Percentiles rank a stretch among this genome's conserved stretches.
Conservation (phyloP, 805 yeast genomes). For the Ogataea paradorogensis region DNA sequence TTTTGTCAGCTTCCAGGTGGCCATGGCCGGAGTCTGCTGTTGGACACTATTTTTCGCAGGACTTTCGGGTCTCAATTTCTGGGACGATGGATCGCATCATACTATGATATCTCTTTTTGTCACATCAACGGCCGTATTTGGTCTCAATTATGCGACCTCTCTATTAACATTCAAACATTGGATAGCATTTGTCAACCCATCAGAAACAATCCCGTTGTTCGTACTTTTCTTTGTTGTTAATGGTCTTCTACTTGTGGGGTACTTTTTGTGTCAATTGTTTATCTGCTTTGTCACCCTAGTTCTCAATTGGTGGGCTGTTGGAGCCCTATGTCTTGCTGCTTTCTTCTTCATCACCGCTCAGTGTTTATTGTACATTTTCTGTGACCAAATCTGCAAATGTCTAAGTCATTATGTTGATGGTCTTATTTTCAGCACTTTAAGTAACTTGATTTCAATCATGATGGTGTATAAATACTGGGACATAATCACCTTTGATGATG, state of each 20-base stretch:
- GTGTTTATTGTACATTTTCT: constrained; percentile 66
- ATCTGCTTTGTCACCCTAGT: constrained; percentile 65
- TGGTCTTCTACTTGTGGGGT: constrained; percentile 59
- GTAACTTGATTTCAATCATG: constrained; percentile 82
- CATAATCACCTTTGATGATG: constrained; percentile 89
- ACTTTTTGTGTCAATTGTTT: constrained; percentile 63
- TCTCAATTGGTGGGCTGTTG: constrained; percentile 79
- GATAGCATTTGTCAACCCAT: constrained; percentile 45
- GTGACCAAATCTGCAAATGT: constrained; percentile 60
- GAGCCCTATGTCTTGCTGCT: constrained; percentile 70
- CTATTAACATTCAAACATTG: constrained; percentile 72
- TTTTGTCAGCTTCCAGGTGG: constrained; percentile 80
- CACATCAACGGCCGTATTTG: constrained; percentile 55
- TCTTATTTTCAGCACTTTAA: constrained; percentile 73
- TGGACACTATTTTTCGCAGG: constrained; percentile 71
- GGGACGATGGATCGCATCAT: constrained; percentile 86
- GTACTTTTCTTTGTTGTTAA: constrained; percentile 69
- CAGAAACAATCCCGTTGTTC: constrained; percentile 66
- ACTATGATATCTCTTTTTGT: constrained; percentile 59
- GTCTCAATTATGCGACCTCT: constrained; percentile 62
- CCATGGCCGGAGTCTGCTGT: constrained; percentile 69
- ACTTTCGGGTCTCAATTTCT: constrained; percentile 77
- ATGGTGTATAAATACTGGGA: constrained; percentile 98
- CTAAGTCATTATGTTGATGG: constrained; percentile 90
- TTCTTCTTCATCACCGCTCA: constrained; percentile 83